Percentiles rank a stretch among this genome's conserved stretches.
Evolutionary conservation across 192 early-diverging fungal species (phyloP).

Genomic region (Coemansia sp.): DNA sequence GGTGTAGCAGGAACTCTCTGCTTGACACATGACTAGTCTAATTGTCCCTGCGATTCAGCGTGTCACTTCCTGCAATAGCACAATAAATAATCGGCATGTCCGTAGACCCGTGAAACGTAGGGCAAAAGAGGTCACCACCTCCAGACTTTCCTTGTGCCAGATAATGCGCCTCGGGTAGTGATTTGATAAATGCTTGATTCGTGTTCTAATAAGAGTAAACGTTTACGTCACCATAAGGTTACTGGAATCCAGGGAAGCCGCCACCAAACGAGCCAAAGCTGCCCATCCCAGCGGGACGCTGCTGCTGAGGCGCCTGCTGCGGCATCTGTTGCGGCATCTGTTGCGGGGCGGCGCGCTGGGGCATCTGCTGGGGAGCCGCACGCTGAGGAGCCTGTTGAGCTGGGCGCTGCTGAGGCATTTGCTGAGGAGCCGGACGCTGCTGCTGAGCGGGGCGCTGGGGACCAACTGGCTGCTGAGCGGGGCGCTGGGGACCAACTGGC

Average conservation of each 20-base stretch:
- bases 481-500: neutral
- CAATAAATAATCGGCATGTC: too few relatives aligned
- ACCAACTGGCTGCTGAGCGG: constrained; percentile 3
- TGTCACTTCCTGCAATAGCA: neutral
- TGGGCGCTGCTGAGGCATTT: constrained; percentile 15
- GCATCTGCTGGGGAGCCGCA: neutral
- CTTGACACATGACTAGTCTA: too few relatives aligned
- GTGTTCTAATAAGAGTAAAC: neutral
- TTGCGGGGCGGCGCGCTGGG: neutral
- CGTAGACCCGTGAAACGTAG: too few relatives aligned
- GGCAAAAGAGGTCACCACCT: too few relatives aligned
- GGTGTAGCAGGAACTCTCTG: too few relatives aligned
- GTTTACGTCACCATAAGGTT: too few relatives aligned
- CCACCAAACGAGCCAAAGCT: constrained; percentile 7
- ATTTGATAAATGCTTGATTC: too few relatives aligned
- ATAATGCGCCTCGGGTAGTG: neutral
- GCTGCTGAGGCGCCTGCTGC: neutral
- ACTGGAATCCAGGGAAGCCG: constrained; percentile 34
- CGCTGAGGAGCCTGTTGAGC: neutral
- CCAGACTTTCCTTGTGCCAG: neutral
- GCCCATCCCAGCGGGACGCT: constrained; percentile 13
- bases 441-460: constrained; percentile 3
- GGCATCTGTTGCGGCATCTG: neutral
- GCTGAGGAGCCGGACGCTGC: constrained; percentile 1
- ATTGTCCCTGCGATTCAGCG: too few relatives aligned